Conservation (phyloP, 2,329 filamentous ascomycete genomes). For the Canariomyces notabilis region DNA sequence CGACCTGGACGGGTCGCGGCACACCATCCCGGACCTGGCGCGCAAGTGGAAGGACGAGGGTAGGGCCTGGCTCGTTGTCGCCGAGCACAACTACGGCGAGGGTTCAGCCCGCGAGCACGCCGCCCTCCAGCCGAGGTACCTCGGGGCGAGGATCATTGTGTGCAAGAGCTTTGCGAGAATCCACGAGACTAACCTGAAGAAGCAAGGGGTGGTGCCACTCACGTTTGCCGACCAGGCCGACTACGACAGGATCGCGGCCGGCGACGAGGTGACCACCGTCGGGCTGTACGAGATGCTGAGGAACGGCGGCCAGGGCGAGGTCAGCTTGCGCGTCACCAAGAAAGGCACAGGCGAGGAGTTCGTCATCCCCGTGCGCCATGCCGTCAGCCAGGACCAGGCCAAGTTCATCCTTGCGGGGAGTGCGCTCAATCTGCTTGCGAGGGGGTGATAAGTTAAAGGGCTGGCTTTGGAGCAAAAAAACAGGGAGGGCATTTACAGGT, state of each 20-base stretch:
- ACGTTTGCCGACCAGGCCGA: conserved; percentile 86
- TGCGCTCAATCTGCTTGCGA: conserved; percentile 83
- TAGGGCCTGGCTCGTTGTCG: conserved; percentile 86
- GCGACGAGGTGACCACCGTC: conserved; percentile 76
- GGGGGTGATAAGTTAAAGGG: conserved; percentile 31
- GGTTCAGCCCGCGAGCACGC: conserved; percentile 83
- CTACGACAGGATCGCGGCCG: conserved; percentile 77
- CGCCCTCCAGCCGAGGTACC: conserved; percentile 77
- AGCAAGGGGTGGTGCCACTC: conserved; percentile 91
- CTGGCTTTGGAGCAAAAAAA: not conserved
- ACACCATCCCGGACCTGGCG: conserved; percentile 83
- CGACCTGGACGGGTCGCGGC: conserved; percentile 69
- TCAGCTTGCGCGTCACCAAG: conserved; percentile 63
- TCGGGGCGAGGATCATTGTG: conserved; percentile 78
- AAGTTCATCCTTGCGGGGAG: conserved; percentile 90
- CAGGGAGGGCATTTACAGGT: not conserved
- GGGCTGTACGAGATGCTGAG: conserved; percentile 78
- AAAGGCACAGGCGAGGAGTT: conserved; percentile 57
- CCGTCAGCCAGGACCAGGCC: conserved; percentile 83
- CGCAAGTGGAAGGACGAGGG: conserved; percentile 72
- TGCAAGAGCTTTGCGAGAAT: conserved; percentile 80
- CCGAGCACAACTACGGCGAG: conserved; percentile 97
- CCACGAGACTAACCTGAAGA: conserved; percentile 91
- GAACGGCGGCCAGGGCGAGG: conserved; percentile 71
- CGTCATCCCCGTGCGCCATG: conserved; percentile 75